These are phyloP conservation scores for Camelina neglecta DNA, from an alignment of 345 rosid species.

Conservation along the genomic window DNA sequence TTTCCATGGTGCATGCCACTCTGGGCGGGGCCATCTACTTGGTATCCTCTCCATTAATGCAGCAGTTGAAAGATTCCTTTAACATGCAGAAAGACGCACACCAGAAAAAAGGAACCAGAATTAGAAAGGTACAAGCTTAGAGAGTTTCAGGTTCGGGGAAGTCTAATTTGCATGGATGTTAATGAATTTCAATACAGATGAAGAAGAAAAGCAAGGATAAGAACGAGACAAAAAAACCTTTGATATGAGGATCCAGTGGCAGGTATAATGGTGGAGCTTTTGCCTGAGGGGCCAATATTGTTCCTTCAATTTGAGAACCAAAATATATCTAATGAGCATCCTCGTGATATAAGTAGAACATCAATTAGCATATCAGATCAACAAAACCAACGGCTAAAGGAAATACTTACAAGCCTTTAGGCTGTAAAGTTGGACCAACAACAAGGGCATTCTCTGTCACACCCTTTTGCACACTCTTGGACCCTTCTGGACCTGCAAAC, in stretches of 20 bases:
- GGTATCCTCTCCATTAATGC: constrained; percentile 97
- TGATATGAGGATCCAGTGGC: constrained; percentile 70
- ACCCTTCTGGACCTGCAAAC: constrained; percentile 66
- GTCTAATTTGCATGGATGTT: constrained; percentile 5
- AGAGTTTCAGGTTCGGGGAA: constrained; percentile 2
- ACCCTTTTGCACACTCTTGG: constrained; percentile 56
- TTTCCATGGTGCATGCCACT: constrained; percentile 99
- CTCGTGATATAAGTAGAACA: background rate
- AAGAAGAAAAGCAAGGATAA: constrained; percentile 16
- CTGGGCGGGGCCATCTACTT: constrained; percentile 98
- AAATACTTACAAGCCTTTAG: constrained; percentile 63
- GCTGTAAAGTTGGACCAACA: constrained; percentile 83
- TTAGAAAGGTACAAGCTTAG: constrained; percentile 20
- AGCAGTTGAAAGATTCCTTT: constrained; percentile 76
- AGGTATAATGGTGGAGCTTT: constrained; percentile 67
- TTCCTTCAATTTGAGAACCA: constrained; percentile 50
- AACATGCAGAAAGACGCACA: constrained; percentile 18
- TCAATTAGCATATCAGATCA: background rate
- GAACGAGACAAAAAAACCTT: constrained; percentile 53
- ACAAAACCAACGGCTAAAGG: background rate
- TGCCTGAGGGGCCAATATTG: constrained; percentile 59
- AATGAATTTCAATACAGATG: constrained; percentile 4
- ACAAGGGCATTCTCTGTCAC: constrained; percentile 67
- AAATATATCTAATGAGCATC: constrained; percentile 11
- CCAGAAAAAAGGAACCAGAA: background rate